Evolutionary conservation across 2,329 filamentous ascomycete species (phyloP), one percentile per base, ranked within the genome.

Genomic region (Claviceps citrina): DNA sequence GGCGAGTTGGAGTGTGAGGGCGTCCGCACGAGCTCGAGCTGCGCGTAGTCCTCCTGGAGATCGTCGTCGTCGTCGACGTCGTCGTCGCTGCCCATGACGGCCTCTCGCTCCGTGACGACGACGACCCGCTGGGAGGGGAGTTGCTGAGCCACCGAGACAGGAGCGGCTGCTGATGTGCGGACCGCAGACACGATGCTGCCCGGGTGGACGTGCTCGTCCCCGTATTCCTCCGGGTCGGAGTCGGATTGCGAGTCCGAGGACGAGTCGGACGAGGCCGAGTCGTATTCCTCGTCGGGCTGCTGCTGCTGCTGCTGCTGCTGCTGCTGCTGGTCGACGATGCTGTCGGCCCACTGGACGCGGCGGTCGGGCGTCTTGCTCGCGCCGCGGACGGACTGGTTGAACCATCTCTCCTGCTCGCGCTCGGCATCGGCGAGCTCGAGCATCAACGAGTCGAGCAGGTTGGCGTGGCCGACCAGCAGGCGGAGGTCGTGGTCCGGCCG

Each of bases 391-490:
- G 85, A 91, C 62, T 86, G 81, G 75, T 95, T 93, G 79, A 95
- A 96, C 87, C 87, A 95, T 50, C 76, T 80, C 65, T 96, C 89
- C 65, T 96, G 91, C 63, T 95, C 86, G 53, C 79, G 77, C 71
- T 96, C 91, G 57, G 89, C 89, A 44, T 93, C 84, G 62, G 86
- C 83, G 44, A 98, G 83, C 57, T 74, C 70, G 51, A 91, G 75
- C 91, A 96, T 96, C 57, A 98, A 69, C 31, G 80, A 81, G 67
- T 98, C 91, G 61, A 98, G 84, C 36, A 96, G 81, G 73, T 96
- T 98, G 68, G 91, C 91, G 65, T 98, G 91, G 55, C 89, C 91
- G 53, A 98, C 91, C 45, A 98, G 81, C 34, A 93, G 77, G 58
- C 89, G 80, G 47, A 98, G 83, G 70, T 96, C 79, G 73, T 96